A percentile compares a stretch with the other conserved stretches of the same genome.
phyloP scores from a whole-genome alignment of 169 alveolate species.

The Cryptosporidium ubiquitum region DNA sequence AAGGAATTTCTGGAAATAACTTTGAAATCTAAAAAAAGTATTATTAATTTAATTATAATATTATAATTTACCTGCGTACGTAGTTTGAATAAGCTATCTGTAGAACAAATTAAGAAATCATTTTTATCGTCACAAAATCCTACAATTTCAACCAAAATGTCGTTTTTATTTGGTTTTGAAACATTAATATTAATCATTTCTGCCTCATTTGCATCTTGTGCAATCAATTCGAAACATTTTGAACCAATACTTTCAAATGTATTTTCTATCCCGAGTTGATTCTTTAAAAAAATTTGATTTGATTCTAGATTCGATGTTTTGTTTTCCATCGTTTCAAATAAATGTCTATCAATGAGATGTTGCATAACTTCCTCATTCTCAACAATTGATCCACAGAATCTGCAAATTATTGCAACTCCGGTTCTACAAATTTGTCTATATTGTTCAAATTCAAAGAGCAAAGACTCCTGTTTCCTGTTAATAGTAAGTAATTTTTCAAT shows the following conservation, averaged over 20 bases:
- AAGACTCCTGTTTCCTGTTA: conserved; percentile 26
- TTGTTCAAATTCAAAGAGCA: conserved; percentile 54
- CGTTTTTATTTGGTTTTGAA: not conserved
- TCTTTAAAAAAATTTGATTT: conserved; percentile 1
- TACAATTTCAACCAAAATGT: not conserved
- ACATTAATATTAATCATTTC: conserved; percentile 2
- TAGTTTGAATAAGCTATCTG: conserved; percentile 3
- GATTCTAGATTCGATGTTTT: conserved; percentile 18
- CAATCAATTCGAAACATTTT: conserved; percentile 48
- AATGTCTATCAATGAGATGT: conserved; percentile 37
- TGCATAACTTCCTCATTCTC: conserved; percentile 44
- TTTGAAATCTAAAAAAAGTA: conserved; percentile 16
- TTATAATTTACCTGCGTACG: conserved; percentile 44
- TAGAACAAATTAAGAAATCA: not conserved
- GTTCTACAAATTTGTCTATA: conserved; percentile 63
- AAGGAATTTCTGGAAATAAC: conserved; percentile 46
- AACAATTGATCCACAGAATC: conserved; percentile 51
- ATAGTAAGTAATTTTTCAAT: not conserved
- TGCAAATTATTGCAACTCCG: conserved; percentile 62
- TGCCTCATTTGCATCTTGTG: conserved; percentile 30
- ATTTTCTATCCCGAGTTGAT: conserved; percentile 20
- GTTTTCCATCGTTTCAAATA: not conserved
- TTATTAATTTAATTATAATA: not conserved
- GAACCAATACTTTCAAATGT: conserved; percentile 5
- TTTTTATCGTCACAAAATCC: not conserved